Evolutionary conservation across 2,329 filamentous ascomycete genomes (phyloP), one percentile per base, ranked within the genome.

Genomic region (Microdochium trichocladiopsis): DNA sequence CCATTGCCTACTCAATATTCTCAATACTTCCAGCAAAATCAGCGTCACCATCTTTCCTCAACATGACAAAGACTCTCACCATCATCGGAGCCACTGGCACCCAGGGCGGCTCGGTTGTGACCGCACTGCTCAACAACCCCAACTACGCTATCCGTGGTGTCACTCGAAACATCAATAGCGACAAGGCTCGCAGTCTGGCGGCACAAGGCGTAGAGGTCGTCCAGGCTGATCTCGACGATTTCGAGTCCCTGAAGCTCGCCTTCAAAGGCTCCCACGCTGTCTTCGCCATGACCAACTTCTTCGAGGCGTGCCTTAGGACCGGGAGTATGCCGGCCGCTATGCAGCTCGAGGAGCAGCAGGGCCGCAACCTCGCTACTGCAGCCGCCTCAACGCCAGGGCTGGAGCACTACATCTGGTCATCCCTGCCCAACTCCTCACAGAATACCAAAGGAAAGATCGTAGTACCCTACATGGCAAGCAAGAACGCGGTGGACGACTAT

Each of bases 271-370:
- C 58, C 24, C n/a, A 56, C 3, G 60, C 59, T 18, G 55, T 68
- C 48, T 68, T 65, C 31, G 57, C 56, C 2, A 60, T 66, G 8
- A 69, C 58, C 21, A 61, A 66, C 55, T 66, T 60, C 50, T 64
- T 33, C 28, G 28, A 58, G 57, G 56, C 47, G 47, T 57, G 57
- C 12, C 53, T 62, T 41, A 12, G 37, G 24, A 22, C 45, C 18
- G 51, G 51, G 11, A 51, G 50, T 21, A 25, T 36, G 18, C 52
- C 54, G 49, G 45, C 51, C 2, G 59, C 58, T 9, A 51, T 55
- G 31, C 45, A 48, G 52, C 41, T 55, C 41, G 61, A 63, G 16
- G 11, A 52, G 4, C 50, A 54, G 49, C 60, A 63, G 51, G 55
- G 55, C 28, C 55, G 55, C 49, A 57, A 59, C 53, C 50, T 62